Conservation (phyloP, 139 green algal species). For the Chlamydomonas asymmetrica region DNA sequence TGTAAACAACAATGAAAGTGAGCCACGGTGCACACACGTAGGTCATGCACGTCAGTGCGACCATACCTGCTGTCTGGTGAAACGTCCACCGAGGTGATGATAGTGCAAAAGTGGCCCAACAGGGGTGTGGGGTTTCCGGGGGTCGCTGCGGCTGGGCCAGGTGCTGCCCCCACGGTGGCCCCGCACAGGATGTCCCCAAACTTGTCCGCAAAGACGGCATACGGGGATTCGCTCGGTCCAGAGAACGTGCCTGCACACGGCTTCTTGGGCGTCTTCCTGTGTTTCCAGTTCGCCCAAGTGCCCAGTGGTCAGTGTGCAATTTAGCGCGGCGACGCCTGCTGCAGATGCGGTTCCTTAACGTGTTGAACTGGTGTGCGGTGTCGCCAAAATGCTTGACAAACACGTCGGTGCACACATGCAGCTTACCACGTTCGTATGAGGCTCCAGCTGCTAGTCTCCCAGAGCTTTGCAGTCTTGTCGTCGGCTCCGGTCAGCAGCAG, state of each 20-base stretch:
- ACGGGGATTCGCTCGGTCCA: slow-evolving; percentile 9
- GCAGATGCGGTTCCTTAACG: not conserved
- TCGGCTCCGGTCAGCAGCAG: slow-evolving; percentile 58
- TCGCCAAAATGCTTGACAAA: not conserved
- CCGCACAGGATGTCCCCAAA: slow-evolving; percentile 78
- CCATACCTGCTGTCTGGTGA: slow-evolving; percentile 47
- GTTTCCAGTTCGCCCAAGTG: too few species aligned
- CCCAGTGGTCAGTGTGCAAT: not conserved
- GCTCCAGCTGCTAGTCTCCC: slow-evolving; percentile 27
- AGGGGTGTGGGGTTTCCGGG: slow-evolving; percentile 46
- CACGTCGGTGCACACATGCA: not conserved
- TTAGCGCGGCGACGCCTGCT: not conserved
- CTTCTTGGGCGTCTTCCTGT: slow-evolving; percentile 74
- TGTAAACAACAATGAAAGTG: too few species aligned
- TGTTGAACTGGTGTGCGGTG: not conserved
- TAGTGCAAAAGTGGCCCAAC: slow-evolving; percentile 82
- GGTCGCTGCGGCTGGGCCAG: not conserved
- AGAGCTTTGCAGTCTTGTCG: slow-evolving; percentile 60
- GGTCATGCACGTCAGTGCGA: too few species aligned
- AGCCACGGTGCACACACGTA: too few species aligned
- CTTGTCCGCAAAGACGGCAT: slow-evolving; percentile 79
- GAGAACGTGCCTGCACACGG: slow-evolving; percentile 66
- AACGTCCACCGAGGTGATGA: slow-evolving; percentile 68
- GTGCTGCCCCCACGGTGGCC: not conserved
- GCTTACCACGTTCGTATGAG: not conserved